Evolutionary conservation across 2,329 filamentous ascomycete genomes (phyloP).

Genomic region (Ascosphaera acerosa): DNA sequence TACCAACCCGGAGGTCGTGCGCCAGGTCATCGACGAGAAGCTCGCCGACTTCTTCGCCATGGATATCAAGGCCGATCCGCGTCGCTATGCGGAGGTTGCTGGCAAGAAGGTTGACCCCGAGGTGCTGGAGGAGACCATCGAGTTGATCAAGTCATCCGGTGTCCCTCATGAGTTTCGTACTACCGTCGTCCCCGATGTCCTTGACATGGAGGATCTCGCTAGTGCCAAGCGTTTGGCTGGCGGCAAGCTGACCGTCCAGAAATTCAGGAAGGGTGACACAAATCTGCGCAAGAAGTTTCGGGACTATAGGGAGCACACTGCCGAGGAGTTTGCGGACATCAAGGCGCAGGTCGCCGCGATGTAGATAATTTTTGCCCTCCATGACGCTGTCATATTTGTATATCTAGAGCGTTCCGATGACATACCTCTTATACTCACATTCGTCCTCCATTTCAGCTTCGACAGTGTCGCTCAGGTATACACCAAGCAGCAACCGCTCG

Average conservation of each 20-base stretch:
- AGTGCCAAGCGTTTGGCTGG: not conserved
- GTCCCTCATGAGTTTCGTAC: not conserved
- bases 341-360: not conserved
- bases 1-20: not conserved
- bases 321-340: not conserved
- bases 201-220: constrained; percentile 1
- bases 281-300: not conserved
- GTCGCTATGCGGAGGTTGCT: not conserved
- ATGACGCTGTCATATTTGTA: too few relatives aligned
- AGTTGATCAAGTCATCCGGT: constrained; percentile 1
- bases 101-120: constrained; percentile 1
- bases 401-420: too few relatives aligned
- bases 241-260: constrained; percentile 1
- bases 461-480: too few relatives aligned
- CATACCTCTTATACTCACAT: too few relatives aligned
- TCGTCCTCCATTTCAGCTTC: too few relatives aligned
- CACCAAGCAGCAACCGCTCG: too few relatives aligned
- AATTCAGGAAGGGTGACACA: constrained; percentile 1
- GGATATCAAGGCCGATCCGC: constrained; percentile 1
- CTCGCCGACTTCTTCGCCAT: constrained; percentile 1
- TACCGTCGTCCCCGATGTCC: not conserved
- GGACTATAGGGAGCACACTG: constrained; percentile 1
- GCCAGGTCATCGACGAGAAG: not conserved
- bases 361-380: not conserved
- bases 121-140: not conserved